phyloP scores from a whole-genome alignment of 257 asterid genomes.

The Fraxinus quadrangulata region DNA sequence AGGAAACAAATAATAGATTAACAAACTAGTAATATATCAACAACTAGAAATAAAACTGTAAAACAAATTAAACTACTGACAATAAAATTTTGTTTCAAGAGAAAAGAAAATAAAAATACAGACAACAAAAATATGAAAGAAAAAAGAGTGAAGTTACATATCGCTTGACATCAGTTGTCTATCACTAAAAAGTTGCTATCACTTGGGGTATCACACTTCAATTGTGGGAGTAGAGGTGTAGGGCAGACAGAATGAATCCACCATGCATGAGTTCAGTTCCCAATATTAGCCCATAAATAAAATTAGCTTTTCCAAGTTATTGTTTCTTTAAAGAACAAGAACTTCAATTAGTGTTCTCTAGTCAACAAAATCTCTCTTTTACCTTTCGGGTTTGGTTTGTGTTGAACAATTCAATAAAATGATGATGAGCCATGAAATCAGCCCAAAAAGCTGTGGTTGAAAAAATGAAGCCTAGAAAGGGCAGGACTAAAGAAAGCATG shows the following conservation, averaged over 20 bases:
- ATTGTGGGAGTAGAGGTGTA: not conserved
- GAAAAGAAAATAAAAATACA: not conserved
- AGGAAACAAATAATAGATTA: not conserved
- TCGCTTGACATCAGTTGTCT: not conserved
- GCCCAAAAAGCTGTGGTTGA: not conserved
- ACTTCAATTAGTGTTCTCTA: not conserved
- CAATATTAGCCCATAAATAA: not conserved
- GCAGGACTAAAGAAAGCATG: not conserved
- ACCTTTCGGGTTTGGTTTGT: not conserved
- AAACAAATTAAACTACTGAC: not conserved
- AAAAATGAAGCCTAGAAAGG: not conserved
- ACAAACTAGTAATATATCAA: not conserved
- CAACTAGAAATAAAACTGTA: not conserved
- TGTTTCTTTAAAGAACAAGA: not conserved
- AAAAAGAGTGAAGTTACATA: not conserved
- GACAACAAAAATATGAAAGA: not conserved
- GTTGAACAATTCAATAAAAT: not conserved
- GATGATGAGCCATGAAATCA: not conserved
- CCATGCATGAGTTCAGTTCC: not conserved
- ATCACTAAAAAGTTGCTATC: not conserved
- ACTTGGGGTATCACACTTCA: not conserved
- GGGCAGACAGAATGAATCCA: not conserved
- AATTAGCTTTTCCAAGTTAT: not conserved
- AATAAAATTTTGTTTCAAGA: not conserved
- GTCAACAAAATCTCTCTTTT: not conserved